Evolutionary conservation across 208 protist genomes (phyloP), one percentile per base, ranked within the genome.

Genomic region (Phytomonas sp.): DNA sequence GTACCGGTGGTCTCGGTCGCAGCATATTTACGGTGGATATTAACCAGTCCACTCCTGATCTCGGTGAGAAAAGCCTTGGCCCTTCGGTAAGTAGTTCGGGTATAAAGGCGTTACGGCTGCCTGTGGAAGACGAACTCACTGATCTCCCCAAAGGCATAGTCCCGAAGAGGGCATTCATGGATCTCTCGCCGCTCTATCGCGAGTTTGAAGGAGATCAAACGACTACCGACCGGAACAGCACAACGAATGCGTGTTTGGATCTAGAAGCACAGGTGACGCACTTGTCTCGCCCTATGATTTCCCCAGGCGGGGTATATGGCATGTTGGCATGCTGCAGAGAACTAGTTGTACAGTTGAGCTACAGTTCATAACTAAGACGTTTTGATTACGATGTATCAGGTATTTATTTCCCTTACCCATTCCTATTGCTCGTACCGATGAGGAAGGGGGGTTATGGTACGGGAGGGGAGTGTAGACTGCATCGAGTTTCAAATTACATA

Each of bases 1-100:
- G 75, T 65, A 96, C 91, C 13, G 91, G 91, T 26, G 88, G 91
- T 32, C 89, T 94, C 66, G 77, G 74, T 70, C 85, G 71, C 65
- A 76, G 69, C 9, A 77, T 96, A 29, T 93, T 92, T 77, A 76
- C 81, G 26, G 75, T 94, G 61, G 81, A 93, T 70, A 85, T 83
- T 60, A 70, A 79, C 62, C 33, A 31, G 66, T 67, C 46, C 28
- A 72, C 62, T 29, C 62, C 56, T 23, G 71, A 76, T 43, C 0
- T 62, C 6, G 46, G 6, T 56, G 20, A 56, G 6, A 23, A 11
- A 26, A 17, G 23, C 17, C 46, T 5, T 56, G 46, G 6, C 20
- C 46, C 4, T 17, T 26, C 46, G 20, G 8, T 26, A 56, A 26
- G 20, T 56, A 56, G 46, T 17, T 26, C 46, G 23, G 20, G 46